Percentiles rank a stretch among this genome's conserved stretches.
phyloP scores from a whole-genome alignment of 1,284 basidiomycete species.

The Hemileia vastatrix region DNA sequence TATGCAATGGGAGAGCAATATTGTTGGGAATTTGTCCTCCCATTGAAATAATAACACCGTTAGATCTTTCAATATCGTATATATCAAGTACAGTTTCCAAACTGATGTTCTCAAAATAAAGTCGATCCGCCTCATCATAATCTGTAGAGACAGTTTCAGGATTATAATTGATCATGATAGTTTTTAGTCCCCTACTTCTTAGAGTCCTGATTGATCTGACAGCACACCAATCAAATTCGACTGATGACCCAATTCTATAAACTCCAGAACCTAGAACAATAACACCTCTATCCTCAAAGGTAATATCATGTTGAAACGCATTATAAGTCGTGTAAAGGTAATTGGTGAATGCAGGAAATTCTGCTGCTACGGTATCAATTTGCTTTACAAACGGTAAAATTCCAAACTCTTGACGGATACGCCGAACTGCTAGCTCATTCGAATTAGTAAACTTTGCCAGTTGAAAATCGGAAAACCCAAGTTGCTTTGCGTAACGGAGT shows the following conservation, averaged over 20 bases:
- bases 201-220: constrained; percentile 92
- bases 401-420: constrained; percentile 68
- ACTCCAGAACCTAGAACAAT: constrained; percentile 98
- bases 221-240: constrained; percentile 99
- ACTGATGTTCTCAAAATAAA: constrained; percentile 98
- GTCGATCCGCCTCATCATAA: constrained; percentile 94
- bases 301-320: constrained; percentile 79
- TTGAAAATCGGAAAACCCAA: constrained; percentile 91
- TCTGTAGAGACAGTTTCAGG: constrained; percentile 98
- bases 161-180: constrained; percentile 99
- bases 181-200: constrained; percentile 84
- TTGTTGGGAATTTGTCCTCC: constrained; percentile 98
- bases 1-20: constrained; percentile 83
- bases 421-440: constrained; percentile 78
- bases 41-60: constrained; percentile 92
- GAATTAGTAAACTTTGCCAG: constrained; percentile 69
- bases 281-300: constrained; percentile 80
- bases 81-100: constrained; percentile 95
- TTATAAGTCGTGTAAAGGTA: constrained; percentile 99
- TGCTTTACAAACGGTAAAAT: constrained; percentile 94
- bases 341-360: constrained; percentile 97
- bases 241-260: constrained; percentile 95
- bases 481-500: constrained; percentile 78
- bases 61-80: constrained; percentile 79
- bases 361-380: constrained; percentile 96